Base-by-base conservation (phyloP, 75 land plant genomes). In the Picea glauca region DNA sequence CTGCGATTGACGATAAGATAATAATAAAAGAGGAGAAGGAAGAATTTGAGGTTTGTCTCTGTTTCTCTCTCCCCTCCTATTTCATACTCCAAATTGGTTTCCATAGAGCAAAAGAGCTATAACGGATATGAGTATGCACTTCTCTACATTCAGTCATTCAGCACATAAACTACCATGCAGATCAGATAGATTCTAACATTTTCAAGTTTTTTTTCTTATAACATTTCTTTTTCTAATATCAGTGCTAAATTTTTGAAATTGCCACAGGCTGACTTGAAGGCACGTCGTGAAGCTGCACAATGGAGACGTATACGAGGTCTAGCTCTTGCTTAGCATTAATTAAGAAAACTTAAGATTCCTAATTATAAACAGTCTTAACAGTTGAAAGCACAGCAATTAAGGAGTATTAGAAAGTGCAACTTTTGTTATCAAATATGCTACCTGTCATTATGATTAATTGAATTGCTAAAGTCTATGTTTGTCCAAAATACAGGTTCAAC, bases 301-400 rank as follows among this genome's bases (percentile, higher is more conserved):
- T 97, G 99, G 99, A 91, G 99, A 74, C 83, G 83, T 31, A 78
- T 83, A 58, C 93, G 93, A 94, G 99, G 99, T 94, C 1, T 46
- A 21, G 14, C 21, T 79, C 56, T 77, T 77, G 43, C 40, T 4
- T 4, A 70, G n/a, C 43, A 35, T 70, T 40, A 38, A 18, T 43
- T 18, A 18, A 40, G 54, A 70, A 70, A 6, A 0, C 43, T 8
- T 5, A 38, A 68, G n/a, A 5, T 68, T 65, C 20, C 40, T 65
- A 32, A 18, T 65, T 4, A 14, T 13, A 1, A 65, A 18, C 5
- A 6, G 68, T 33, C 50, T 46, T 0, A 38, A 5, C 5, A 15
- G 1, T 32, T 65, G 68, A 33, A 32, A 65, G 68, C 40, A 65
- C 50, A 65, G 15, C 38, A 65, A 32, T 65, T 33, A 65, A 65